A percentile compares a stretch with the other conserved stretches of the same genome.
phyloP scores from a whole-genome alignment of 176 grass and related monocot genomes.

The Oryza coarctata region DNA sequence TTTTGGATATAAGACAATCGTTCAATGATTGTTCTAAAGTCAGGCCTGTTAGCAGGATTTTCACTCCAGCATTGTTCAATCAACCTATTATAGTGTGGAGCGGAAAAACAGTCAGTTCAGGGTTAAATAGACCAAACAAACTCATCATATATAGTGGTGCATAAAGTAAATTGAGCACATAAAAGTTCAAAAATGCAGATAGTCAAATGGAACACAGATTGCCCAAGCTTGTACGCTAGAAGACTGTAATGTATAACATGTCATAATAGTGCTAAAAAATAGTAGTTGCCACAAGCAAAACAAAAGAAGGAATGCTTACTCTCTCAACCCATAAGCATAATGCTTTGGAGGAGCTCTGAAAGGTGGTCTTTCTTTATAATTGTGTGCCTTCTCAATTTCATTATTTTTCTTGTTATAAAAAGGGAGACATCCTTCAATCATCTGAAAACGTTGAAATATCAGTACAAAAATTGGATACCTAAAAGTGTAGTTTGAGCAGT shows the following conservation, averaged over 20 bases:
- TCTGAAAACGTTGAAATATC: slow-evolving; percentile 47
- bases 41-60: slow-evolving; percentile 72
- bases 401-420: slow-evolving; percentile 65
- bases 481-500: too few relatives aligned
- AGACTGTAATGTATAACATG: not conserved
- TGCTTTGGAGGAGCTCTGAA: slow-evolving; percentile 69
- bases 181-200: not conserved
- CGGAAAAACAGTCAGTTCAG: not conserved
- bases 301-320: slow-evolving; percentile 43
- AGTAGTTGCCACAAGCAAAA: slow-evolving; percentile 1
- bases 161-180: not conserved
- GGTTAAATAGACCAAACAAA: slow-evolving; percentile 20
- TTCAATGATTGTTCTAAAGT: slow-evolving; percentile 74
- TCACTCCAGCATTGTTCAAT: slow-evolving; percentile 96
- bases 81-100: slow-evolving; percentile 52
- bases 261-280: slow-evolving; percentile 4
- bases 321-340: slow-evolving; percentile 72
- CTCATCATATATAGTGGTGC: not conserved
- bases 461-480: not conserved
- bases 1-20: slow-evolving; percentile 58
- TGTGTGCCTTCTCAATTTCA: slow-evolving; percentile 78
- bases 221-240: slow-evolving; percentile 1
- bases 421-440: slow-evolving; percentile 93
- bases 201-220: slow-evolving; percentile 4
- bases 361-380: slow-evolving; percentile 86